Conservation (phyloP, 345 rosid species). For the Kernera saxatilis region DNA sequence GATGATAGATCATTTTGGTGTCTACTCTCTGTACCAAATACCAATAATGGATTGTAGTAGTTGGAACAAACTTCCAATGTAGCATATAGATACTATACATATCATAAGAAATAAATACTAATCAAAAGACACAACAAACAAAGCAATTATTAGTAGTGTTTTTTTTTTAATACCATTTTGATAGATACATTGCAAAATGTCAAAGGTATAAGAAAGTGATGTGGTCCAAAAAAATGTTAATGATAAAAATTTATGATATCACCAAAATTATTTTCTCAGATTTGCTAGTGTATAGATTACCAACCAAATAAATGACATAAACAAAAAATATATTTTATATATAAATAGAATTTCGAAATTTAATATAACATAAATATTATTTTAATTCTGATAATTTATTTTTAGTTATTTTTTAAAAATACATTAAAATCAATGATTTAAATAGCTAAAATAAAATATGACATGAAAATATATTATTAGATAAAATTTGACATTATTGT, state of each 20-base stretch:
- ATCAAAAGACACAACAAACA: background rate
- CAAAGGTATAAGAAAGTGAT: background rate
- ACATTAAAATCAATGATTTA: no score
- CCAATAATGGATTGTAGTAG: conserved; percentile 16
- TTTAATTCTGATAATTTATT: no score
- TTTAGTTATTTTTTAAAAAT: no score
- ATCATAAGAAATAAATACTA: background rate
- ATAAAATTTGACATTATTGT: background rate
- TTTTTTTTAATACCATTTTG: background rate
- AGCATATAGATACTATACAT: background rate
- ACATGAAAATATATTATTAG: background rate
- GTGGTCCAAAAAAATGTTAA: background rate
- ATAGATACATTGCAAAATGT: background rate
- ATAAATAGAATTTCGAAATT: no score
- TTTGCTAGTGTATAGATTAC: background rate
- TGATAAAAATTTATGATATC: background rate
- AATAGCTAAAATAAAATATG: no score
- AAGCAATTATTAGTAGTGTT: background rate
- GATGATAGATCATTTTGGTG: conserved; percentile 2
- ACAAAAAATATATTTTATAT: no score
- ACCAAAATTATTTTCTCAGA: background rate
- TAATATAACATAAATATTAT: no score
- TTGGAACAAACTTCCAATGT: conserved; percentile 9
- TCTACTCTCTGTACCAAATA: conserved; percentile 1
- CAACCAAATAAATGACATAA: background rate